These are phyloP conservation scores for Trametes punicea DNA, from an alignment of 768 basidiomycete genomes.

Conservation along the genomic window DNA sequence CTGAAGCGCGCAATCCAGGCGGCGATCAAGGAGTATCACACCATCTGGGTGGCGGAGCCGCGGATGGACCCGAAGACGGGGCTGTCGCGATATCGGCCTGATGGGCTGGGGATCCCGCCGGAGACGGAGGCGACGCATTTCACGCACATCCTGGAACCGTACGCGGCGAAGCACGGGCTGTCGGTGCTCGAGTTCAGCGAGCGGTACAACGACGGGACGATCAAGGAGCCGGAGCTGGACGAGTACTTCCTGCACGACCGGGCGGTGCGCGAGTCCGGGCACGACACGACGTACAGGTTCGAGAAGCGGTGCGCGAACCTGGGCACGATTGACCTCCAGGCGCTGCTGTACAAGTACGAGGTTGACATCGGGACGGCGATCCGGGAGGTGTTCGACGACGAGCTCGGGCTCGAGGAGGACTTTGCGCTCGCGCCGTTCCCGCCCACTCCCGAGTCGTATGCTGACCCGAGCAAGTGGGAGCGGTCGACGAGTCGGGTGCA, in stretches of 20 bases:
- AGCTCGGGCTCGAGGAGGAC: slow-evolving; percentile 88
- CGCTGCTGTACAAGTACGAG: slow-evolving; percentile 97
- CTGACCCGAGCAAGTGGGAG: slow-evolving; percentile 52
- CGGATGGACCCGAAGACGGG: slow-evolving; percentile 94
- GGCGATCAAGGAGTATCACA: slow-evolving; percentile 98
- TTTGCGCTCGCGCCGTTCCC: slow-evolving; percentile 93
- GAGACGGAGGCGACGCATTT: slow-evolving; percentile 99
- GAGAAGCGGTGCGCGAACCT: slow-evolving; percentile 98
- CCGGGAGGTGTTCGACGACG: slow-evolving; percentile 90
- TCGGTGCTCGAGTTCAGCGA: slow-evolving; percentile 96
- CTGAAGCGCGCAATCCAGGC: slow-evolving; percentile 94
- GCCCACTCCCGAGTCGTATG: slow-evolving; percentile 67
- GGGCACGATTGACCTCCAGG: slow-evolving; percentile 93
- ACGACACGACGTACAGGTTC: slow-evolving; percentile 95
- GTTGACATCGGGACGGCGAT: slow-evolving; percentile 98
- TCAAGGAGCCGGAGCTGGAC: slow-evolving; percentile 86
- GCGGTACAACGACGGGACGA: slow-evolving; percentile 81
- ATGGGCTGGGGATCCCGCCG: slow-evolving; percentile 92
- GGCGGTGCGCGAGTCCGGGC: slow-evolving; percentile 92
- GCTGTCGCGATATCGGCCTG: slow-evolving; percentile 90
- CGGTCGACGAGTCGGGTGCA: slow-evolving; percentile 59
- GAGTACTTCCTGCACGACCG: slow-evolving; percentile 98
- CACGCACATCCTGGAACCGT: slow-evolving; percentile 95
- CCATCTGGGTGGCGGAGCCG: slow-evolving; percentile 93
- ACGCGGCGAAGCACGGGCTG: slow-evolving; percentile 86